phyloP scores from a whole-genome alignment of 2,329 filamentous ascomycete genomes.

The Pseudocercospora pini-densiflorae region DNA sequence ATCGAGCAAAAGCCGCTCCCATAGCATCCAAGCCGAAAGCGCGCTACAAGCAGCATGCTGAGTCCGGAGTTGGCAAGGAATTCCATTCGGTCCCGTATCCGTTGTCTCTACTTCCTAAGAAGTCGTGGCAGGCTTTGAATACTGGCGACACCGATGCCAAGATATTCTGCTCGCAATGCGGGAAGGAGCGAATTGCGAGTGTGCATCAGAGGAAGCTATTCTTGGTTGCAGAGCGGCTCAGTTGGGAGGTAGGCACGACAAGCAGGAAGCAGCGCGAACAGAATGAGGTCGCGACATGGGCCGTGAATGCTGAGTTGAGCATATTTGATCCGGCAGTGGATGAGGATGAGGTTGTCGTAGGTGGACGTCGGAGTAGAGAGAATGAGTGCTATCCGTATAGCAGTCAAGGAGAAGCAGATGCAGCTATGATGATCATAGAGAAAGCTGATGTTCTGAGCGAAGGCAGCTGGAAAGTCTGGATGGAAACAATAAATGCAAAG shows the following conservation, averaged over 20 bases:
- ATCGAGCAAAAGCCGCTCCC: not conserved
- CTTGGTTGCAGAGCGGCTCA: conserved; percentile 29
- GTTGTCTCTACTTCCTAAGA: conserved; percentile 26
- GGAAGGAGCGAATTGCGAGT: conserved; percentile 17
- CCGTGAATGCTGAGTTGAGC: conserved; percentile 27
- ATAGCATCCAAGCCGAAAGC: conserved; percentile 7
- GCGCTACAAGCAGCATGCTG: conserved; percentile 22
- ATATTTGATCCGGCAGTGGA: conserved; percentile 31
- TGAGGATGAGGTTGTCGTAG: conserved; percentile 23
- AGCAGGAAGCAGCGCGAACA: conserved; percentile 22
- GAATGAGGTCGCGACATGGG: conserved; percentile 29
- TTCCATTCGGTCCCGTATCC: conserved; percentile 28
- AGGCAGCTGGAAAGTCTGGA: conserved; percentile 23
- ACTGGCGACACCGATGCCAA: conserved; percentile 18
- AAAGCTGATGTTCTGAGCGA: conserved; percentile 25
- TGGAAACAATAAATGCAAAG: not conserved
- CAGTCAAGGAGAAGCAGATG: conserved; percentile 20
- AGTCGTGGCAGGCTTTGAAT: conserved; percentile 26
- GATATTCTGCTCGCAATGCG: conserved; percentile 24
- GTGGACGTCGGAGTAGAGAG: conserved; percentile 21
- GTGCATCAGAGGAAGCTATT: conserved; percentile 30
- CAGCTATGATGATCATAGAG: conserved; percentile 24
- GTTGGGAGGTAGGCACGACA: conserved; percentile 18
- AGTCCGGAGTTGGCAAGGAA: conserved; percentile 25
- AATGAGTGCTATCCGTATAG: conserved; percentile 26